Evolutionary conservation across 768 basidiomycete genomes (phyloP).

Genomic region (Trametes villosa): DNA sequence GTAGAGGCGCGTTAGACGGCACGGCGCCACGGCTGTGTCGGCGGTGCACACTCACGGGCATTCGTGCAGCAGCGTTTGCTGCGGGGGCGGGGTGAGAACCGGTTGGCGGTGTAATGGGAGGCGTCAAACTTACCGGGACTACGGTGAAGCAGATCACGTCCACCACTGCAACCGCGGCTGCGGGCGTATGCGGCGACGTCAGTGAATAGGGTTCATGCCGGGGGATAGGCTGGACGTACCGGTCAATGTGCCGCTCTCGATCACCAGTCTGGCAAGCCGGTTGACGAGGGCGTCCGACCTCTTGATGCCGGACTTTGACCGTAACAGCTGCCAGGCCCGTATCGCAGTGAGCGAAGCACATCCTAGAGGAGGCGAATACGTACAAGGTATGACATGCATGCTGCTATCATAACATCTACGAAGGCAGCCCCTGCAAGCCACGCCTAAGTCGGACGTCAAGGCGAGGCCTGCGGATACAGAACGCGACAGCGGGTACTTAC

Average conservation of each 20-base stretch:
- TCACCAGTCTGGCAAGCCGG: conserved; percentile 3
- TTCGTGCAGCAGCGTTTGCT: neutral
- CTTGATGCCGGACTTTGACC: conserved; percentile 5
- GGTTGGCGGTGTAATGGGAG: neutral
- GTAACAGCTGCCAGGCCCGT: neutral
- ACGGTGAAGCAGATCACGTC: neutral
- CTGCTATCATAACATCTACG: conserved; percentile 17
- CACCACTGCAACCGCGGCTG: conserved; percentile 7
- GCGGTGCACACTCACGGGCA: neutral
- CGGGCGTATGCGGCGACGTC: neutral
- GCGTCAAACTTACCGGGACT: neutral
- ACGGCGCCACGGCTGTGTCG: neutral
- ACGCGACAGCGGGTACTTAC: neutral
- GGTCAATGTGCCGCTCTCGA: conserved; percentile 15
- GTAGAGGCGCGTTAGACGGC: too few relatives aligned
- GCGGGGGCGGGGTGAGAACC: neutral
- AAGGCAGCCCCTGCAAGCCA: conserved; percentile 1
- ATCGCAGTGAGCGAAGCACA: neutral
- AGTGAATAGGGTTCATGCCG: neutral
- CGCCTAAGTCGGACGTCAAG: neutral
- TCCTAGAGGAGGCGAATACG: neutral
- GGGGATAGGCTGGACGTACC: neutral
- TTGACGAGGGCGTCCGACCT: conserved; percentile 11
- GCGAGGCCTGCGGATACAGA: neutral
- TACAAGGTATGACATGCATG: conserved; percentile 12